These are phyloP conservation scores for fission yeast (Schizosaccharomyces pombe) DNA, from an alignment of 805 yeast genomes.

Conservation along the genomic window ASM294v3 CU329670.1:1215001-1215500, in stretches of 20 bases:
- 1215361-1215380: constrained; percentile 38
- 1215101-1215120: background rate
- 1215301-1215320: constrained; percentile 13
- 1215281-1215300: background rate
- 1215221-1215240: background rate
- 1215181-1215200: background rate
- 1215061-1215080: no score
- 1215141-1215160: background rate
- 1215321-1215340: constrained; percentile 29
- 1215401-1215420: constrained; percentile 31
- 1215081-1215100: background rate
- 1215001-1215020: no score
- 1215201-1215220: background rate
- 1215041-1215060: no score
- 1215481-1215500: constrained; percentile 77
- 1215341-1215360: constrained; percentile 45
- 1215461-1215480: constrained; percentile 74
- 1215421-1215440: constrained; percentile 55
- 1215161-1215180: background rate
- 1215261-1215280: no score
- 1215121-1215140: background rate
- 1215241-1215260: no score
- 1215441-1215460: constrained; percentile 68
- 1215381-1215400: constrained; percentile 37
- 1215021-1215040: no score